These are phyloP conservation scores for Nannizziopsis arthrosporioides DNA, from an alignment of 2,329 filamentous ascomycete genomes.

Conservation along the genomic window DNA sequence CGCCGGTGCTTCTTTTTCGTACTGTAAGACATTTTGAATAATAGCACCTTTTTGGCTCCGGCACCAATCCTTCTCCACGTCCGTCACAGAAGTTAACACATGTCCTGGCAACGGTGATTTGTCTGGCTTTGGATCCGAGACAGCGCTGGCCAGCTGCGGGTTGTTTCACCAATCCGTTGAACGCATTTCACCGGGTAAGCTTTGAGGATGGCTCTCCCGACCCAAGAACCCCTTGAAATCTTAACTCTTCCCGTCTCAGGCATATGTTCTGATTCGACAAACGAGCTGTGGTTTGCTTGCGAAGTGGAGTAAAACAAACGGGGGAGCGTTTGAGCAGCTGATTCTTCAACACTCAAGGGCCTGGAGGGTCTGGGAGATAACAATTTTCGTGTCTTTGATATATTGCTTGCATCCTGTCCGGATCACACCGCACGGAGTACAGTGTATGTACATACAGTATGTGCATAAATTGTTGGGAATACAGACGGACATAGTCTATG, in stretches of 20 bases:
- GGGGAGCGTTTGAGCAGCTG: too few species aligned
- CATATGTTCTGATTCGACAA: not conserved
- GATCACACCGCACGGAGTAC: too few species aligned
- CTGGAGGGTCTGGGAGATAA: too few species aligned
- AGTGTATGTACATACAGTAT: too few species aligned
- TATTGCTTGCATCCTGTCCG: too few species aligned
- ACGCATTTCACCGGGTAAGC: not conserved
- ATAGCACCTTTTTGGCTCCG: not conserved
- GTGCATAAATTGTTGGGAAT: too few species aligned
- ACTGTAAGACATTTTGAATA: conserved; percentile 2
- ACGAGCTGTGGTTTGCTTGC: not conserved
- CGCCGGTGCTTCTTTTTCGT: not conserved
- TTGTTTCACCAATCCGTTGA: conserved; percentile 1
- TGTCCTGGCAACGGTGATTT: not conserved
- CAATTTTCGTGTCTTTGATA: too few species aligned
- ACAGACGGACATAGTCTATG: too few species aligned
- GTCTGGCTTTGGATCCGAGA: not conserved
- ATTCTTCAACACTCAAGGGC: too few species aligned
- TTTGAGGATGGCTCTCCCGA: too few species aligned
- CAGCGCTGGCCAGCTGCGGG: not conserved
- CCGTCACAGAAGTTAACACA: not conserved
- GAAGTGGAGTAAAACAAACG: too few species aligned
- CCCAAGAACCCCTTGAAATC: not conserved
- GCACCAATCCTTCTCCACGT: not conserved
- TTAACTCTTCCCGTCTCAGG: not conserved